These are phyloP conservation scores for Candida nanaspora DNA, from an alignment of 805 yeast species.

Conservation along the genomic window DNA sequence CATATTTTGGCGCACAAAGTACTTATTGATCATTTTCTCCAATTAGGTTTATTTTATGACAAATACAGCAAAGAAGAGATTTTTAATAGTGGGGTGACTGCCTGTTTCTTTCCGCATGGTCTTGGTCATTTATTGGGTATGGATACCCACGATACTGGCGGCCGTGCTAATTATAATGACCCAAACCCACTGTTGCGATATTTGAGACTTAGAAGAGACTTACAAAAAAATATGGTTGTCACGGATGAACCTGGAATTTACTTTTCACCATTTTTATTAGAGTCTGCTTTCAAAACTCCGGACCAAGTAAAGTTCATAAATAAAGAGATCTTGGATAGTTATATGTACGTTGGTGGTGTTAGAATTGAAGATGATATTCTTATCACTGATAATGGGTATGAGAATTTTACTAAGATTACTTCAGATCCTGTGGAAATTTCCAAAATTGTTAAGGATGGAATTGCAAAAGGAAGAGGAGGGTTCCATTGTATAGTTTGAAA, in stretches of 20 bases:
- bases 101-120: constrained; percentile 90
- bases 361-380: constrained; percentile 91
- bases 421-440: constrained; percentile 81
- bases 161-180: constrained; percentile 79
- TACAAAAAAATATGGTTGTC: constrained; percentile 73
- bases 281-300: constrained; percentile 48
- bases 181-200: constrained; percentile 69
- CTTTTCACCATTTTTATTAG: constrained; percentile 76
- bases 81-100: constrained; percentile 60
- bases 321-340: constrained; percentile 58
- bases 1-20: constrained; percentile 77
- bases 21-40: constrained; percentile 60
- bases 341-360: constrained; percentile 92
- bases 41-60: constrained; percentile 66
- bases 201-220: constrained; percentile 70
- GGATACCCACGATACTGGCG: constrained; percentile 97
- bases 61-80: constrained; percentile 57
- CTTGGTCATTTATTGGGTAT: constrained; percentile 89
- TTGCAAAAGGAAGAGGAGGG: constrained; percentile 49
- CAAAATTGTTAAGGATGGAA: constrained; percentile 65
- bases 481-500: constrained; percentile 43
- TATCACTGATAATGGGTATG: constrained; percentile 69
- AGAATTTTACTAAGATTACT: constrained; percentile 76
- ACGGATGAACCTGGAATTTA: constrained; percentile 96
- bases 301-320: constrained; percentile 53